Conservation (phyloP, 2,329 filamentous ascomycete genomes). For the Fusarium sp. region DNA sequence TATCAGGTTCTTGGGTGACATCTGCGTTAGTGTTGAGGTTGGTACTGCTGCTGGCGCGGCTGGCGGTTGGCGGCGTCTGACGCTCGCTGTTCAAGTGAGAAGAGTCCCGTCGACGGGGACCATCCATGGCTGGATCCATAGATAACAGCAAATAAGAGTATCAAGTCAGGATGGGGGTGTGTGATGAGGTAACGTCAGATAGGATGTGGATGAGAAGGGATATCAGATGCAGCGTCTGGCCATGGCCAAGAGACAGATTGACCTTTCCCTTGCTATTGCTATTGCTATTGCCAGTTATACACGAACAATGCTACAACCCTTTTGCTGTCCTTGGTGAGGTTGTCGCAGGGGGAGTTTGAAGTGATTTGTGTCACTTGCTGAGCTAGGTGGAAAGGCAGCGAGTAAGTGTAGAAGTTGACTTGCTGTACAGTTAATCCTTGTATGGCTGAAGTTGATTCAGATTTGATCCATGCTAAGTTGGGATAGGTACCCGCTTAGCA, state of each 20-base stretch:
- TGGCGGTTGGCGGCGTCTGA: slow-evolving; percentile 22
- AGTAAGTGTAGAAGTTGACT: slow-evolving; percentile 10
- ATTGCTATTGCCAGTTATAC: slow-evolving; percentile 1
- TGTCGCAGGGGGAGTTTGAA: slow-evolving; percentile 18
- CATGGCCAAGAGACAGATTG: slow-evolving; percentile 22
- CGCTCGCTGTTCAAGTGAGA: slow-evolving; percentile 20
- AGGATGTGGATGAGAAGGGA: slow-evolving; percentile 13
- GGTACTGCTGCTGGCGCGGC: slow-evolving; percentile 30
- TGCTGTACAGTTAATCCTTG: slow-evolving; percentile 37
- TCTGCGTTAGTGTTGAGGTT: slow-evolving; percentile 29
- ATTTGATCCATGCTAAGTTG: neutral
- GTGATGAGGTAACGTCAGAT: neutral
- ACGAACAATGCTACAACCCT: neutral
- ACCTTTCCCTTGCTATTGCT: slow-evolving; percentile 1
- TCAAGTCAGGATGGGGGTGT: slow-evolving; percentile 1
- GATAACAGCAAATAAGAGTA: neutral
- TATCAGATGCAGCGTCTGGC: slow-evolving; percentile 29
- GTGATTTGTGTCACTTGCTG: slow-evolving; percentile 38
- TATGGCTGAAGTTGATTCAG: slow-evolving; percentile 33
- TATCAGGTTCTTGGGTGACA: slow-evolving; percentile 31
- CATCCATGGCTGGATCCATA: slow-evolving; percentile 33
- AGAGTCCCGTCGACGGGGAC: slow-evolving; percentile 4
- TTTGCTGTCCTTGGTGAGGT: slow-evolving; percentile 8
- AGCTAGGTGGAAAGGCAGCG: slow-evolving; percentile 1
- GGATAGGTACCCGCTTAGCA: slow-evolving; percentile 24